Base-by-base conservation (phyloP, 140 eudicot species). In the Erigeron philadelphicus region DNA sequence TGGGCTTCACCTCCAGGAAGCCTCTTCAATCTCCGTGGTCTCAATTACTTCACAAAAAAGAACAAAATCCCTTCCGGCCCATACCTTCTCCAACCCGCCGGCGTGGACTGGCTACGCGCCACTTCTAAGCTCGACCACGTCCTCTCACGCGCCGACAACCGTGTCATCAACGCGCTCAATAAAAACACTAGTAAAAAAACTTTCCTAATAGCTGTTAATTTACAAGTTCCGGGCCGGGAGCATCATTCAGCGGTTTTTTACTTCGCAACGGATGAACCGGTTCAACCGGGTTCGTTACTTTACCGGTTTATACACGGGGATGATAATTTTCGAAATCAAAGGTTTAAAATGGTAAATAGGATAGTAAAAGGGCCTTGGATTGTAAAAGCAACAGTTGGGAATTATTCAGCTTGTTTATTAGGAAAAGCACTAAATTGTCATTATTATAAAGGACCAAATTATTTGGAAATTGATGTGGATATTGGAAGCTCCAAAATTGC, bases 321-420 rank as follows among this genome's bases (percentile, higher is more conserved):
- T 31, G 98, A 89, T 46, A 0, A 70, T 0, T 89, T 72, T 48
- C 87, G 98, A 9, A 86, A 82, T 75, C 75, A 69, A 31, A 81
- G 95, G 83, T 84, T 92, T 15, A 92, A 92, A 75, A 78, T 92
- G 5, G 95, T 92, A 62, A 89, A 83, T 73, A 81, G 83, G 43
- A 92, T 92, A 35, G 96, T 89, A 7, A 92, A 88, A 40, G 98
- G 98, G 0, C 96, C 96, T 72, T 92, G 98, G 98, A 79, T 92
- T 7, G 93, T 92, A 64, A 92, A 84, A 48, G 78, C 88, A 4
- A 75, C 98, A 1, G 98, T 86, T 6, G 96, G 98, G 2, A 84
- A 83, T 44, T 83, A 92, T 70, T 72, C 92, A 0, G 96, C 96
- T 0, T 92, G 98, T 17, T 58, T 92, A 11, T 63, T 92, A 9